Conservation (phyloP, 495 filamentous ascomycete genomes). For the Echria macrotheca region DNA sequence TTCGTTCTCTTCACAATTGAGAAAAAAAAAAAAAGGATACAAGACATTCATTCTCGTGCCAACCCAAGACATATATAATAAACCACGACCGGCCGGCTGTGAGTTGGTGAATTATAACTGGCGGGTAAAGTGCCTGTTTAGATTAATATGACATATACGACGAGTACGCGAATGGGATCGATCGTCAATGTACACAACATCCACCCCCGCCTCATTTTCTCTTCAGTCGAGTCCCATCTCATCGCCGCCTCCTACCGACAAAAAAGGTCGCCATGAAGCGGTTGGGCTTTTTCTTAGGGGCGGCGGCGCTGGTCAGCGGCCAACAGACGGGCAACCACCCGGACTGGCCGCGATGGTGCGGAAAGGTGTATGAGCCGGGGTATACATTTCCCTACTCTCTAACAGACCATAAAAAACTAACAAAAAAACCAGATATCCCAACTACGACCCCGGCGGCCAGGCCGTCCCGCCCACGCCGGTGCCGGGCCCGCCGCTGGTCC, state of each 20-base stretch:
- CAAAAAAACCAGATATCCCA: conserved; percentile 37
- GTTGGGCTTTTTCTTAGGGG: conserved; percentile 8
- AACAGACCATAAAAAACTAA: background rate
- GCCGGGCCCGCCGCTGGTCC: conserved; percentile 41
- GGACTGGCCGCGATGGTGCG: conserved; percentile 52
- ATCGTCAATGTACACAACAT: no score
- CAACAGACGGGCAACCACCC: conserved; percentile 37
- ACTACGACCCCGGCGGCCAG: conserved; percentile 58
- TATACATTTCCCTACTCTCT: conserved; percentile 16
- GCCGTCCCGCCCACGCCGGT: conserved; percentile 38
- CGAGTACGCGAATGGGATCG: no score
- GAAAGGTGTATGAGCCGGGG: conserved; percentile 52
- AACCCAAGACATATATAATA: no score
- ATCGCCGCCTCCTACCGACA: background rate
- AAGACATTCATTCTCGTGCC: no score
- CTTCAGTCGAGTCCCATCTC: background rate
- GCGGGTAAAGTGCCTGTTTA: no score
- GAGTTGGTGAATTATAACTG: no score
- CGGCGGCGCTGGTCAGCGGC: background rate
- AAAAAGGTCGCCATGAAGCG: conserved; percentile 15
- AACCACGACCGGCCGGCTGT: no score
- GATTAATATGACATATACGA: no score
- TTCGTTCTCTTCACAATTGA: no score
- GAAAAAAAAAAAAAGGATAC: no score
- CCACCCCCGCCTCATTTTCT: background rate